Evolutionary conservation across 805 yeast species (phyloP), one percentile per base, ranked within the genome.

Genomic region (Millerozyma miso): DNA sequence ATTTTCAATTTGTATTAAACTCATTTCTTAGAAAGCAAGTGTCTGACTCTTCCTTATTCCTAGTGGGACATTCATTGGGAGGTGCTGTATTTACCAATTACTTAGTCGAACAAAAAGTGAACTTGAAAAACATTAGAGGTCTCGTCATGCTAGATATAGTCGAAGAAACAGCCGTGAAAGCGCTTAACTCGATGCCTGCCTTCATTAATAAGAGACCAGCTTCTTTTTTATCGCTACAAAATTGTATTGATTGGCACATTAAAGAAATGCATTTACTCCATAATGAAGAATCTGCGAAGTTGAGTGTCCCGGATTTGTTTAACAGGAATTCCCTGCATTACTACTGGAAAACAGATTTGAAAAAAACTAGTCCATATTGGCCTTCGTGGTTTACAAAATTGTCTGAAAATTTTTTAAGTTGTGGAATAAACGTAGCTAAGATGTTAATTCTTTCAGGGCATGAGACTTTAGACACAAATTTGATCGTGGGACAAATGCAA

Each of bases 401-500:
- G 13, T 88, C 96, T 0, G 46, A 56, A 5, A 62, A 69, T 37
- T 79, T 78, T 43, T 58, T 73, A 7, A 43, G 43, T 1, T 59
- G 75, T 37, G 62, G 59, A 14, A 43, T 47, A 19, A 50, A 46
- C 15, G 49, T 62, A 5, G 81, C 90, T 0, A 85, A 88, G 54
- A 53, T 93, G 41, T 72, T 93, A 33, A 73, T 93, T 1, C 64
- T 95, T 13, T 95, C 98, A 0, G 96, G 96, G 3, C 85, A 90
- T 40, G 97, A 93, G 51, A 80, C 85, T 16, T 71, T 95, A 23
- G 99, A 93, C 63, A 88, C 84, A 49, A 77, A 77, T 32, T 69
- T 93, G 38, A 88, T 90, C 62, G 81, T 93, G 40, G 99, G 97
- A 0, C 99, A 95, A 63, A 93, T 93, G 99, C 98, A 90, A 64